Base-by-base conservation (phyloP, 2,329 filamentous ascomycete genomes). In the Iodosphaeria phyllophila region DNA sequence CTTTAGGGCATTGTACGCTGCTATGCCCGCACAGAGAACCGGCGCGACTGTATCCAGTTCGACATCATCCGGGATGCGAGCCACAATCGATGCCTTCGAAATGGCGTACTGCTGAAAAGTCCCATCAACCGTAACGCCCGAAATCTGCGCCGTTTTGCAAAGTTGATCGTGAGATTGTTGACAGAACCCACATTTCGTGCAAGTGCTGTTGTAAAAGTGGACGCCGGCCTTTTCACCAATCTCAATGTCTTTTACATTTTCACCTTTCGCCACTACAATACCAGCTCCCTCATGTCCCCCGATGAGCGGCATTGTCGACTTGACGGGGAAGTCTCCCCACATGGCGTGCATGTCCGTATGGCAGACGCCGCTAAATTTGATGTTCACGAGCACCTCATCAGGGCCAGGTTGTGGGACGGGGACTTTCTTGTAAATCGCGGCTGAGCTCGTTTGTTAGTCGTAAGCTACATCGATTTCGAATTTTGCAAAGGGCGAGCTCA, bases 31-130 rank as follows among this genome's bases (percentile, higher is more conserved):
- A 50, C 80, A 91, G 17, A 92, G 65, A 28, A 92, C 64, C 9
- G 82, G 82, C 2, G 80, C 66, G 29, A 91, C 62, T 25, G 69
- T 70, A 43, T 84, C 82, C 22, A 92, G 70, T 30, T 69, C 58
- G 32, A 74, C 65, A 10, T 75, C 68, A 50, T 84, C 75, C 35
- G 78, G 77, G 35, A 93, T 74, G 37, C 74, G 71, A 15, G 82
- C 79, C 10, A 89, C 71, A 50, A 92, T 79, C 11, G 75, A 69
- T 10, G 82, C 83, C 51, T 92, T 91, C 37, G 73, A 83, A 37
- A 92, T 68, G 48, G 67, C 70, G 57, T 92, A 93, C 58, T 92
- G 73, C 59, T 93, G 84, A 65, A 93, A 93, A 20, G 74, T 73
- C 16, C 84, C 84, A 47, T 92, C 79, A 45, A 92, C 82, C 4